These are phyloP conservation scores for Pyrenochaeta sp. DNA, from an alignment of 2,329 filamentous ascomycete species.

Conservation along the genomic window DNA sequence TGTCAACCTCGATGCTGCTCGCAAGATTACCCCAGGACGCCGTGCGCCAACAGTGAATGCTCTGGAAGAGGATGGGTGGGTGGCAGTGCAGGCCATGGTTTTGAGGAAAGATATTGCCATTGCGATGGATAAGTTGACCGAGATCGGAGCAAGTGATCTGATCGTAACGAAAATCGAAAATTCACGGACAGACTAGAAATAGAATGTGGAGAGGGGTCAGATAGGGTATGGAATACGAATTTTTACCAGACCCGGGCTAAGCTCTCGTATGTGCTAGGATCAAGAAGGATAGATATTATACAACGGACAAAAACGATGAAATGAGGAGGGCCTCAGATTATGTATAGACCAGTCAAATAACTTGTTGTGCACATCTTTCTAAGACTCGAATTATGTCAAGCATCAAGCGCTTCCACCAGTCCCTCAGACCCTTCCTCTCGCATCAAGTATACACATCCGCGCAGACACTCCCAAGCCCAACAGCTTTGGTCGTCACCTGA, in stretches of 20 bases:
- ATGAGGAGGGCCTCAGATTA: no score
- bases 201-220: background rate
- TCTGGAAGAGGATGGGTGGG: conserved; percentile 88
- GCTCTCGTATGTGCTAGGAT: no score
- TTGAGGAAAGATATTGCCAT: conserved; percentile 84
- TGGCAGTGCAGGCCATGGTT: conserved; percentile 94
- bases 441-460: no score
- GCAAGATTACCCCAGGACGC: conserved; percentile 88
- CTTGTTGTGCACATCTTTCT: no score
- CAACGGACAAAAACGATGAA: no score
- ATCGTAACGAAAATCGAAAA: conserved; percentile 88
- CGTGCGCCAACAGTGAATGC: conserved; percentile 91
- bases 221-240: background rate
- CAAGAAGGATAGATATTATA: no score
- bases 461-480: no score
- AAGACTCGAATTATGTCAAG: no score
- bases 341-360: no score
- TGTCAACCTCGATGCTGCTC: conserved; percentile 70
- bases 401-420: no score
- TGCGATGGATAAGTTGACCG: conserved; percentile 84
- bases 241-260: conserved; percentile 9
- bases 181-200: conserved; percentile 54
- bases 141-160: conserved; percentile 83
- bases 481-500: no score
- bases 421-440: no score